Evolutionary conservation across 2,329 filamentous ascomycete genomes (phyloP).

Genomic region (Curvularia spicifera): DNA sequence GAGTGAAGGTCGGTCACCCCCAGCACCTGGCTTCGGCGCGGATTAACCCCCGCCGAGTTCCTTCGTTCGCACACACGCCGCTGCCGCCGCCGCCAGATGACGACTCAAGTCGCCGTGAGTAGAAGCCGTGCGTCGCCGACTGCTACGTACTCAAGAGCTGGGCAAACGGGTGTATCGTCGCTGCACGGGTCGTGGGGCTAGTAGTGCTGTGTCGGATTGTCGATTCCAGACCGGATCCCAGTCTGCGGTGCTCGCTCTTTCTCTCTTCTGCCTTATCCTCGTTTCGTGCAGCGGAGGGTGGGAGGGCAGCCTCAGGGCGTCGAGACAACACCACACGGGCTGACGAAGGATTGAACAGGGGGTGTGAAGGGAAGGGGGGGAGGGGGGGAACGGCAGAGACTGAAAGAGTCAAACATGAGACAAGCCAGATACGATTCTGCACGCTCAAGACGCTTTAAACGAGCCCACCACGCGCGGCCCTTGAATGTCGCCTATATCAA

Average conservation of each 20-base stretch:
- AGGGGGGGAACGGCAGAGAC: conserved; percentile 27
- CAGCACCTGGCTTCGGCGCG: conserved; percentile 24
- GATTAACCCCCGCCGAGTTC: conserved; percentile 26
- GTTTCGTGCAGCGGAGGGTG: background rate
- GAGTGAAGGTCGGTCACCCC: conserved; percentile 9
- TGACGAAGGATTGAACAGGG: conserved; percentile 38
- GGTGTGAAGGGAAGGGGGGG: conserved; percentile 27
- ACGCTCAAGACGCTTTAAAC: conserved; percentile 32
- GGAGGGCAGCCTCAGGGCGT: conserved; percentile 12
- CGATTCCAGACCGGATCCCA: background rate
- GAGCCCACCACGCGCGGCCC: conserved; percentile 25
- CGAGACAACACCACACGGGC: conserved; percentile 33
- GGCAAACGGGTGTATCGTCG: too few relatives aligned
- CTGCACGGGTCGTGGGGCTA: conserved; percentile 22
- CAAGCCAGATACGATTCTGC: conserved; percentile 31
- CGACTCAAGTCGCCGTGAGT: conserved; percentile 12
- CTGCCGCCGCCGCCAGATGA: conserved; percentile 20
- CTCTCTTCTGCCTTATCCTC: background rate
- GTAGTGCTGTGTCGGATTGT: conserved; percentile 11
- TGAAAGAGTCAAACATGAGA: conserved; percentile 37
- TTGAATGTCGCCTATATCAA: conserved; percentile 34
- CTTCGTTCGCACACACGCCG: conserved; percentile 12
- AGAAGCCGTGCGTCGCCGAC: conserved; percentile 17
- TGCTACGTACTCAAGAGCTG: conserved; percentile 9
- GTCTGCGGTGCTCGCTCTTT: background rate